Evolutionary conservation across 2,329 filamentous ascomycete species (phyloP), one percentile per base, ranked within the genome.

Genomic region (Fusarium keratoplasticum): DNA sequence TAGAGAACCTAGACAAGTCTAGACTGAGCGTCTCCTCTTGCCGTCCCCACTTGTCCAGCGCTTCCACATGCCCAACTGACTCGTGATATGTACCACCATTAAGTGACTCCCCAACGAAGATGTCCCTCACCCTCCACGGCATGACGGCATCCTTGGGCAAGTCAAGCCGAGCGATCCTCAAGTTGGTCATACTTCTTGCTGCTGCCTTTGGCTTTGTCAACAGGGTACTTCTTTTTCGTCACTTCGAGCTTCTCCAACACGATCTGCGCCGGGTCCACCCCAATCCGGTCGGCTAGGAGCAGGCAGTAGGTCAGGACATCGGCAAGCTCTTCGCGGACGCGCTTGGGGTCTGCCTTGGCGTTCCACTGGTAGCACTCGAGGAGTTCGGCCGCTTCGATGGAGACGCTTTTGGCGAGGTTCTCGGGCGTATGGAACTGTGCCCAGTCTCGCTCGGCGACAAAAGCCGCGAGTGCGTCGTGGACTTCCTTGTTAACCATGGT

Each of bases 341-440:
- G 63, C 55, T 61, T 65, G 54, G 55, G 63, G 40, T 65, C 38
- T 40, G 63, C 54, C 52, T 65, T 38, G 16, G 63, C 54, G n/a
- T 20, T 60, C 63, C 63, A 65, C 31, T 65, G 63, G 40, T 52
- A 65, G n/a, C 63, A 65, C 40, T 65, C 63, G 29, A 65, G 63
- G 22, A 65, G 63, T n/a, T 65, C 63, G 33, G 54, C 54, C 31
- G 63, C 63, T 61, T 65, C 63, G 40, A 65, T 65, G 10, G 63
- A 40, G 55, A 65, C 54, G 55, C 63, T 65, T 40, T 65, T 61
- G 63, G 63, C 54, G 25, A 65, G 63, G 13, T 65, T 65, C 33
- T 65, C 63, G 27, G 63, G 63, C 10, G 63, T 65, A n/a, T 65
- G 63, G 13, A 65, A 65, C 40, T 65, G 63, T n/a, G 63, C 63